Conservation (phyloP, 352 stramenopile species). For the Globisporangium acanthophoron region DNA sequence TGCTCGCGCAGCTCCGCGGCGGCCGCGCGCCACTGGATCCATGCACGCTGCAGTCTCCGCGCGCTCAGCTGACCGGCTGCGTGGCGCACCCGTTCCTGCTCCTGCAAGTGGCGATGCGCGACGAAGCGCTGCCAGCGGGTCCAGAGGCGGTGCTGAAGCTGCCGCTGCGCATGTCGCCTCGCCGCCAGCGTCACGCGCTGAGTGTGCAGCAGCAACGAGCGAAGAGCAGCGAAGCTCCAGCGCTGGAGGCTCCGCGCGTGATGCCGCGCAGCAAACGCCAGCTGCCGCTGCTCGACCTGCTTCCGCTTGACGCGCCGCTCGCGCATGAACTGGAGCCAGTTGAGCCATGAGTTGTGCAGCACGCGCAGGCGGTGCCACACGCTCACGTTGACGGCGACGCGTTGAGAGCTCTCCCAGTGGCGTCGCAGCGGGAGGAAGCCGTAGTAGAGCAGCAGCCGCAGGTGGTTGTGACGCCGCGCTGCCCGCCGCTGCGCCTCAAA, state of each 20-base stretch:
- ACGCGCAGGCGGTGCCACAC: slow-evolving; percentile 41
- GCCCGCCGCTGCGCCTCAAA: slow-evolving; percentile 20
- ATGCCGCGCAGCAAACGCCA: slow-evolving; percentile 18
- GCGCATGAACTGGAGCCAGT: slow-evolving; percentile 33
- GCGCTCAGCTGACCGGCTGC: slow-evolving; percentile 8
- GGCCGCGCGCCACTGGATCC: slow-evolving; percentile 24
- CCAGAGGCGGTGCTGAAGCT: slow-evolving; percentile 19
- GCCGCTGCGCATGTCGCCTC: slow-evolving; percentile 27
- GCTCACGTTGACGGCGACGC: slow-evolving; percentile 25
- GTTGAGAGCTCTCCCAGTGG: slow-evolving; percentile 19
- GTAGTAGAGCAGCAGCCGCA: slow-evolving; percentile 45
- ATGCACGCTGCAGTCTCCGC: slow-evolving; percentile 18
- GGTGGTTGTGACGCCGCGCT: slow-evolving; percentile 25
- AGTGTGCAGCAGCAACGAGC: slow-evolving; percentile 13
- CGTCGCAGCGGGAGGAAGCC: slow-evolving; percentile 37
- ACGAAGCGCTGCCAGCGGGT: slow-evolving; percentile 21
- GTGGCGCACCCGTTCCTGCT: slow-evolving; percentile 11
- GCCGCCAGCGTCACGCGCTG: slow-evolving; percentile 21
- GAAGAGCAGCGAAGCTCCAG: slow-evolving; percentile 15
- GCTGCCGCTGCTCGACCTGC: slow-evolving; percentile 18
- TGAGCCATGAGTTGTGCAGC: slow-evolving; percentile 31
- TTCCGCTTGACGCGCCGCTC: slow-evolving; percentile 13
- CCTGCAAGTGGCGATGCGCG: slow-evolving; percentile 4
- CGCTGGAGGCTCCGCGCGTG: slow-evolving; percentile 14
- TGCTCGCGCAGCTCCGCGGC: slow-evolving; percentile 20